Evolutionary conservation across 2,329 filamentous ascomycete species (phyloP).

Genomic region (Penicillium sp.): DNA sequence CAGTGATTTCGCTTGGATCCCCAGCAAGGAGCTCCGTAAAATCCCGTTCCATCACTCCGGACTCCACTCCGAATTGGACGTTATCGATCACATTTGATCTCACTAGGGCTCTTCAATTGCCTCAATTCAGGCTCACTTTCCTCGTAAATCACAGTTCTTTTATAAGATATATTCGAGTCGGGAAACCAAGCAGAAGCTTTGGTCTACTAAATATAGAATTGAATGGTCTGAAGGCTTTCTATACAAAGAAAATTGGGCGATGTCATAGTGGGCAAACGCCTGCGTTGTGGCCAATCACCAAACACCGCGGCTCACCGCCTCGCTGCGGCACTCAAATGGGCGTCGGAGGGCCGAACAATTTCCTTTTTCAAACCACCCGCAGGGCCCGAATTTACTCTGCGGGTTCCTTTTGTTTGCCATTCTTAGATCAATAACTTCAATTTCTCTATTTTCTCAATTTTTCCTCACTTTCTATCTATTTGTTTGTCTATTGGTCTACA

Average conservation of each 20-base stretch:
- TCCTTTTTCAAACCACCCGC: conserved; percentile 25
- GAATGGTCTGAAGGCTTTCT: background rate
- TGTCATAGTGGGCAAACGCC: conserved; percentile 22
- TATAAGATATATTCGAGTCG: too few species aligned
- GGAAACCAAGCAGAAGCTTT: background rate
- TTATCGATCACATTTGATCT: conserved; percentile 21
- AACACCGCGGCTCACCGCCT: conserved; percentile 14
- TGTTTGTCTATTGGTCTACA: conserved; percentile 1
- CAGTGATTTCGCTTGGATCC: background rate
- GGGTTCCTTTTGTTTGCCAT: conserved; percentile 12
- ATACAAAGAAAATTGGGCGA: conserved; percentile 7
- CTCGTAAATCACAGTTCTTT: background rate
- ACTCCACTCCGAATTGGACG: conserved; percentile 15
- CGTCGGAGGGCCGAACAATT: conserved; percentile 10
- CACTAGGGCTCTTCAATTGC: background rate
- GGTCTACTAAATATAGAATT: background rate
- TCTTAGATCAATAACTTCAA: conserved; percentile 13
- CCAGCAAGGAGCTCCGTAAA: conserved; percentile 18
- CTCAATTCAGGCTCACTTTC: background rate
- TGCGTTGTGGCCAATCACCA: conserved; percentile 20
- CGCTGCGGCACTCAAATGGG: conserved; percentile 16
- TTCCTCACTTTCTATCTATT: background rate
- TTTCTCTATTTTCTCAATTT: background rate
- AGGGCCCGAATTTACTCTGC: conserved; percentile 21
- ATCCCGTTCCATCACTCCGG: conserved; percentile 19